These are phyloP conservation scores for Pisolithus marmoratus DNA, from an alignment of 768 basidiomycete species.

Conservation along the genomic window DNA sequence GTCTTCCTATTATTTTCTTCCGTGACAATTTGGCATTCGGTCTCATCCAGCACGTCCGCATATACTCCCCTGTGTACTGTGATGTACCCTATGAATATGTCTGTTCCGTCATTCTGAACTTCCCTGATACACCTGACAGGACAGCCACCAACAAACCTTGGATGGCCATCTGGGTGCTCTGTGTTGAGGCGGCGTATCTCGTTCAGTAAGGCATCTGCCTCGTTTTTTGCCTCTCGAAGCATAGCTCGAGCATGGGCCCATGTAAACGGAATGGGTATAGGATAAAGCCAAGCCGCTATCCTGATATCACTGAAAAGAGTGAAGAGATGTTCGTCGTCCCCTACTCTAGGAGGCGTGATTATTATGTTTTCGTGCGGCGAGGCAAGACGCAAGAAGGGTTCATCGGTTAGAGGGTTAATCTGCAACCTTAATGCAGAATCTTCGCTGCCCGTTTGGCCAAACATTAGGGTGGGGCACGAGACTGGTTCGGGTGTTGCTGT, in stretches of 20 bases:
- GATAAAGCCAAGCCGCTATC: slow-evolving; percentile 35
- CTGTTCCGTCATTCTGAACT: slow-evolving; percentile 42
- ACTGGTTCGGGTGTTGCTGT: too few relatives aligned
- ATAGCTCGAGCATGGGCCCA: slow-evolving; percentile 30
- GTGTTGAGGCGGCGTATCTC: not conserved
- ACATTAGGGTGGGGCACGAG: too few relatives aligned
- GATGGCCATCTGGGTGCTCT: not conserved
- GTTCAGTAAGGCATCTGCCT: slow-evolving; percentile 7
- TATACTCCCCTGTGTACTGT: not conserved
- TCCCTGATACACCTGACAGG: slow-evolving; percentile 46
- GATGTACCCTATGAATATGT: slow-evolving; percentile 32
- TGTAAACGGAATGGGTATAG: slow-evolving; percentile 45
- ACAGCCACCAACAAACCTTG: slow-evolving; percentile 31
- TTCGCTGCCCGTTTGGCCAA: too few relatives aligned
- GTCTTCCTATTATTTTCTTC: slow-evolving; percentile 34
- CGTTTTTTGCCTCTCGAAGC: slow-evolving; percentile 12
- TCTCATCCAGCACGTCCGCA: slow-evolving; percentile 20
- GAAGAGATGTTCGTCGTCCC: slow-evolving; percentile 33
- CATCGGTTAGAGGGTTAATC: slow-evolving; percentile 7
- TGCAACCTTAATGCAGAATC: too few relatives aligned
- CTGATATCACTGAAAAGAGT: slow-evolving; percentile 38
- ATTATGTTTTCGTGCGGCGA: slow-evolving; percentile 43
- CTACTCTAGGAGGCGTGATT: slow-evolving; percentile 45
- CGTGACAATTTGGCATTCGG: slow-evolving; percentile 23
- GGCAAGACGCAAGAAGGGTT: slow-evolving; percentile 47